Conservation (phyloP, 1,284 basidiomycete species). For the Cutaneotrichosporon dermatis region DNA sequence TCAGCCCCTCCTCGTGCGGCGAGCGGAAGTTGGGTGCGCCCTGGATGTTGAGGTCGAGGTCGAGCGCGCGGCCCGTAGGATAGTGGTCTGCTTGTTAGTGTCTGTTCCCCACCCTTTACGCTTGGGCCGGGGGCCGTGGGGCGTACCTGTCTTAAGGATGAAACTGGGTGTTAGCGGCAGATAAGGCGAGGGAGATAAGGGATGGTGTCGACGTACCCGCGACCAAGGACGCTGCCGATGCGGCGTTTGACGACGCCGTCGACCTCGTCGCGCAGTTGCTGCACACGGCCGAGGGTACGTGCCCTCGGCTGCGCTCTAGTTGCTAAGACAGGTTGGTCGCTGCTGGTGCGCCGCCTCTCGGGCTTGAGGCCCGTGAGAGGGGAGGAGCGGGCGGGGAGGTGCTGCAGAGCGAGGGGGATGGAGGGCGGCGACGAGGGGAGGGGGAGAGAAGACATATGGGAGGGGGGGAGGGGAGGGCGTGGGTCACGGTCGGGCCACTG, state of each 20-base stretch:
- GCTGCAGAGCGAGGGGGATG: background rate
- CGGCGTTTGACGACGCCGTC: constrained; percentile 74
- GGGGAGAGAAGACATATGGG: too few relatives aligned
- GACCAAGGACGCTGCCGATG: constrained; percentile 76
- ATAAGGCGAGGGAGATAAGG: background rate
- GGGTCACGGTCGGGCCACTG: too few relatives aligned
- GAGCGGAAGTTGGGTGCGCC: constrained; percentile 95
- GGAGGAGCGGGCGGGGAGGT: constrained; percentile 12
- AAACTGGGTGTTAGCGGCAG: constrained; percentile 51
- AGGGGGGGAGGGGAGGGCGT: too few relatives aligned
- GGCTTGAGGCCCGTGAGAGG: constrained; percentile 1
- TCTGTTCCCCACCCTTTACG: background rate
- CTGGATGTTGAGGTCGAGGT: constrained; percentile 80
- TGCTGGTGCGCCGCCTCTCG: background rate
- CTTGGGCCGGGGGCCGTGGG: background rate
- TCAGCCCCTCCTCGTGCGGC: constrained; percentile 67
- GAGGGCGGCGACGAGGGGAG: too few relatives aligned
- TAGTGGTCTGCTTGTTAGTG: constrained; percentile 62
- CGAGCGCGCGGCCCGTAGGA: constrained; percentile 76
- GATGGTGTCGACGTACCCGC: constrained; percentile 52
- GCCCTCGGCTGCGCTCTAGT: background rate
- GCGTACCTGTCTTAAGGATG: constrained; percentile 74
- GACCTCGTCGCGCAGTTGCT: constrained; percentile 36
- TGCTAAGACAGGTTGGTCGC: background rate
- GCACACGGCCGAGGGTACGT: constrained; percentile 31